Evolutionary conservation across 1,139 yeast species (phyloP).

Genomic region (Pichia sp.): DNA sequence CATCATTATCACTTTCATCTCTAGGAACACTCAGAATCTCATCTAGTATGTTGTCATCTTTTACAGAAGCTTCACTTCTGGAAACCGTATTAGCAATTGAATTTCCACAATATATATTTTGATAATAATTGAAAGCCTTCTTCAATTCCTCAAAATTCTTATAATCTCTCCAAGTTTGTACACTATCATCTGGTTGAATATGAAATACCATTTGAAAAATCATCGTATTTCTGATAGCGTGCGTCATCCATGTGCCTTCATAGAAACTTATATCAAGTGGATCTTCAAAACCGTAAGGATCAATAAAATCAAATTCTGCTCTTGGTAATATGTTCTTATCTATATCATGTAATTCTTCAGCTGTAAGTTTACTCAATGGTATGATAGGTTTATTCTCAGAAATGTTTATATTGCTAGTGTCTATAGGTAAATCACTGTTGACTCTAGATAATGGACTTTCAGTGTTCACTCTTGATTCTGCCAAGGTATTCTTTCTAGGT

Average conservation of each 20-base stretch:
- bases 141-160: slow-evolving; percentile 56
- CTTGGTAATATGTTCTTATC: slow-evolving; percentile 24
- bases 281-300: slow-evolving; percentile 83
- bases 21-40: background rate
- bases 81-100: background rate
- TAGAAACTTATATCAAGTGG: slow-evolving; percentile 74
- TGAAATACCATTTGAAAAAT: slow-evolving; percentile 82
- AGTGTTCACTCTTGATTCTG: too few species aligned
- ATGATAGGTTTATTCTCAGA: background rate
- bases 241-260: slow-evolving; percentile 82
- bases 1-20: slow-evolving; percentile 8
- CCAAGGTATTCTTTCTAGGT: background rate
- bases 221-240: slow-evolving; percentile 77
- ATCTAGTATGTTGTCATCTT: background rate
- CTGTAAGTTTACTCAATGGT: slow-evolving; percentile 19
- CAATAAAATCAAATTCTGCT: slow-evolving; percentile 43
- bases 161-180: slow-evolving; percentile 83
- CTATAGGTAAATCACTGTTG: too few species aligned
- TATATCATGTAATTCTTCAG: slow-evolving; percentile 22
- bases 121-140: slow-evolving; percentile 50
- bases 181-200: slow-evolving; percentile 89
- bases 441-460: background rate
- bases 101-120: slow-evolving; percentile 30
- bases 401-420: too few species aligned
- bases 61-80: background rate